Base-by-base conservation (phyloP, 306 rosid species). In the Cotoneaster glaucophyllus region DNA sequence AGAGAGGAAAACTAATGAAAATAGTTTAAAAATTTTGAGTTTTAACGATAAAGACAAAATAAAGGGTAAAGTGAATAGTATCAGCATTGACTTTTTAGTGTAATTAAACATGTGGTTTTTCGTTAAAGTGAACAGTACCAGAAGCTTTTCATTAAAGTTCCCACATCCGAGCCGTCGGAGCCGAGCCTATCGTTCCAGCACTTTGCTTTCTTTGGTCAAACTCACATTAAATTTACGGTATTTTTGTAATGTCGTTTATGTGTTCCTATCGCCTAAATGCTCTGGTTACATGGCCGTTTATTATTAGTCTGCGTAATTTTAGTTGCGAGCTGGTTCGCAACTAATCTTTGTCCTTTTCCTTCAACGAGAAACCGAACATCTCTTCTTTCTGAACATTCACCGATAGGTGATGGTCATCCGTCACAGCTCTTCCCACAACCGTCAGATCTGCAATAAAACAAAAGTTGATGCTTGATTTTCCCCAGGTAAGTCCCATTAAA, bases 261-360 rank as follows among this genome's bases (percentile, higher is more conserved):
- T 64, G 84, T 70, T 41, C 11, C 17, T 4, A 58, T 62, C 75
- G 12, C 50, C 28, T 0, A 59, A 24, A 13, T 32, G 22, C 5
- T 0, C 8, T 1, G 10, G 2, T 74, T 72, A 81, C 82, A 85
- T 78, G 92, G 85, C 78, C 5, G 0, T 2, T 21, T 3, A 7
- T 34, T 15, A 77, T 80, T 71, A 31, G 41, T 3, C 0, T 14
- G 39, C 61, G n/a, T 28, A 66, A 77, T 74, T 83, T 77, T 21
- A 70, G 59, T 2, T 71, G 79, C 77, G 80, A 81, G 84, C 82
- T 82, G 88, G 81, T 80, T 64, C 67, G 83, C 87, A 82, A 78
- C 78, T 28, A 53, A 77, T 77, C 80, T 76, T 26, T 80, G 84
- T 81, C 74, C 24, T 77, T 68, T 65, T 41, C 24, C 41, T 34